A percentile compares a stretch with the other conserved stretches of the same genome.
phyloP scores from a whole-genome alignment of 768 basidiomycete species.

The Boletus rubroflammeus region DNA sequence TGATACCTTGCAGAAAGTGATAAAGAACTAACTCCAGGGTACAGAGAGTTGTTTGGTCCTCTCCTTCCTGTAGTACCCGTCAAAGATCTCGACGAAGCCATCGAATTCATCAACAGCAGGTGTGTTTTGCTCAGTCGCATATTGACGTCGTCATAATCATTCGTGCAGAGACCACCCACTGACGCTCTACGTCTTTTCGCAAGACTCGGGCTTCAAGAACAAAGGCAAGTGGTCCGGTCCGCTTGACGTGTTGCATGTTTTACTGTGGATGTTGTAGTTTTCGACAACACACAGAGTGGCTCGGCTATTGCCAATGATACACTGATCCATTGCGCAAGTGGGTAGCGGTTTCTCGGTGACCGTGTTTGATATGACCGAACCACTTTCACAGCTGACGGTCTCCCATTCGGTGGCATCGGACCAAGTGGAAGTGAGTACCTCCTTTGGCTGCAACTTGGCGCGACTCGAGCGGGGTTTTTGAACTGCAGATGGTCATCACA shows the following conservation, averaged over 20 bases:
- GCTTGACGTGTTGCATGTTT: background rate
- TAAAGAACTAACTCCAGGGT: background rate
- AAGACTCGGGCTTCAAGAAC: constrained; percentile 52
- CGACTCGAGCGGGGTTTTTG: background rate
- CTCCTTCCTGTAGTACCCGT: constrained; percentile 73
- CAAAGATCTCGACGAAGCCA: constrained; percentile 65
- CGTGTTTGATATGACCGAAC: background rate
- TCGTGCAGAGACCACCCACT: constrained; percentile 65
- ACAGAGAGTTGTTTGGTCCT: constrained; percentile 83
- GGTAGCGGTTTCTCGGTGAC: constrained; percentile 8
- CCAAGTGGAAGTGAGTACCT: constrained; percentile 60
- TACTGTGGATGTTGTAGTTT: constrained; percentile 41
- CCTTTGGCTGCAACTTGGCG: background rate
- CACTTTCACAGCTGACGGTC: constrained; percentile 43
- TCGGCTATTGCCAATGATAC: constrained; percentile 67
- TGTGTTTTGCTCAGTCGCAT: constrained; percentile 23
- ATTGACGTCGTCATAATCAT: background rate
- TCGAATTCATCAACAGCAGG: constrained; percentile 63
- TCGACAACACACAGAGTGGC: constrained; percentile 69
- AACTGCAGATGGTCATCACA: constrained; percentile 57
- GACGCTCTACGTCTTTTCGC: constrained; percentile 73
- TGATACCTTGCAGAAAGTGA: background rate
- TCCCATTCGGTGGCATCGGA: constrained; percentile 76
- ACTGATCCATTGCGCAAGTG: constrained; percentile 57
- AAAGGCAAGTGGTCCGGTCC: constrained; percentile 43